Conservation (phyloP, 2,329 filamentous ascomycete species). For the Sphaerostilbella broomeana region DNA sequence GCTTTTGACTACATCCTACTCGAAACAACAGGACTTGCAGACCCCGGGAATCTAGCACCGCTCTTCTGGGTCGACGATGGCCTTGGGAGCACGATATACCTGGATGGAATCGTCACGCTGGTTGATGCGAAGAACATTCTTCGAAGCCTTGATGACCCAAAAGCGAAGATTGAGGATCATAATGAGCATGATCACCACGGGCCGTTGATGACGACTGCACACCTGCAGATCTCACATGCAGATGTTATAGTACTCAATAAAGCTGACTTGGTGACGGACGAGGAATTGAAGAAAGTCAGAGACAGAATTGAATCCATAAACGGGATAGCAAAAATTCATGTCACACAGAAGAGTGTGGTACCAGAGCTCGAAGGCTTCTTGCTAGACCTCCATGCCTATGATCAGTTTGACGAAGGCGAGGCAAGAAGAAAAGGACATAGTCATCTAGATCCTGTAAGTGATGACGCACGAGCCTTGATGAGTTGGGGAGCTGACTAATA, state of each 20-base stretch:
- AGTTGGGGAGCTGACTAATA: not conserved
- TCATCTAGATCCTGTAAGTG: slow-evolving; percentile 75
- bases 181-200: slow-evolving; percentile 49
- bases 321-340: slow-evolving; percentile 73
- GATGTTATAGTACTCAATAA: slow-evolving; percentile 96
- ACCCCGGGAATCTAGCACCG: slow-evolving; percentile 91
- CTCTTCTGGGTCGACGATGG: slow-evolving; percentile 98
- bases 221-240: slow-evolving; percentile 93
- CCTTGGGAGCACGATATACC: slow-evolving; percentile 87
- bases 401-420: slow-evolving; percentile 68
- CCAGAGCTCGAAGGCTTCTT: slow-evolving; percentile 79
- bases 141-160: slow-evolving; percentile 68
- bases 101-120: slow-evolving; percentile 93
- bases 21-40: slow-evolving; percentile 90
- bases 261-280: slow-evolving; percentile 67
- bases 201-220: slow-evolving; percentile 79
- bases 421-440: slow-evolving; percentile 74
- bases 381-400: slow-evolving; percentile 88
- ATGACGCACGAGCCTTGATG: not conserved
- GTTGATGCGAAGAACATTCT: slow-evolving; percentile 93
- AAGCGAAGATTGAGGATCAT: slow-evolving; percentile 46
- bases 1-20: slow-evolving; percentile 96
- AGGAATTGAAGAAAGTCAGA: slow-evolving; percentile 63
- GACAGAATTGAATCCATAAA: slow-evolving; percentile 79
- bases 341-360: slow-evolving; percentile 73